These are phyloP conservation scores for Euphorbia tirucalli DNA, from an alignment of 345 rosid genomes.

Conservation along the genomic window DNA sequence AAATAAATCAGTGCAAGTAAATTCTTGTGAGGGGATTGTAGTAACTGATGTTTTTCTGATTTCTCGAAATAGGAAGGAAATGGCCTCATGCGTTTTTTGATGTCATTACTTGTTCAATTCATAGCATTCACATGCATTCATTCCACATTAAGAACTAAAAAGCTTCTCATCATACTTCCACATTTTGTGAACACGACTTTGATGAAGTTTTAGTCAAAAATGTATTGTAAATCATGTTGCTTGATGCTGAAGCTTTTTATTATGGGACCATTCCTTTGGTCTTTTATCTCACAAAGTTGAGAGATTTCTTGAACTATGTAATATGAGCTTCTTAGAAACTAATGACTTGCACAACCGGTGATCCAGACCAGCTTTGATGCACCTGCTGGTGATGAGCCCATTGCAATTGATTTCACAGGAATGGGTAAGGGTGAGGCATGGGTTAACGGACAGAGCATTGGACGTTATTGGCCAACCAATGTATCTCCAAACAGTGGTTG, in stretches of 20 bases:
- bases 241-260: background rate
- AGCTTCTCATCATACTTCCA: background rate
- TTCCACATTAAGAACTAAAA: background rate
- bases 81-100: background rate
- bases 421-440: conserved; percentile 96
- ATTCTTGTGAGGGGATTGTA: too few relatives aligned
- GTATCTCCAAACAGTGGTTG: conserved; percentile 54
- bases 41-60: too few relatives aligned
- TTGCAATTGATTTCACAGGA: conserved; percentile 83
- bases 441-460: conserved; percentile 96
- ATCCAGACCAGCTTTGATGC: conserved; percentile 64
- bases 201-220: background rate
- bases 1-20: too few relatives aligned
- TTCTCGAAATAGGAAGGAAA: background rate
- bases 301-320: background rate
- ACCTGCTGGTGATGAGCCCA: conserved; percentile 65
- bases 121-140: background rate
- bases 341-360: conserved; percentile 9
- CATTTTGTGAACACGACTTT: background rate
- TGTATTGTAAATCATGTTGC: background rate
- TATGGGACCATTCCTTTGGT: background rate
- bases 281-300: background rate
- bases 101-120: background rate
- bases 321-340: conserved; percentile 14
- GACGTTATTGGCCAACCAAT: conserved; percentile 86